Percentiles rank a stretch among this genome's conserved stretches.
These are phyloP conservation scores for Litsea cubeba DNA, from an alignment of 164 flowering plant genomes.

Conservation along the genomic window DNA sequence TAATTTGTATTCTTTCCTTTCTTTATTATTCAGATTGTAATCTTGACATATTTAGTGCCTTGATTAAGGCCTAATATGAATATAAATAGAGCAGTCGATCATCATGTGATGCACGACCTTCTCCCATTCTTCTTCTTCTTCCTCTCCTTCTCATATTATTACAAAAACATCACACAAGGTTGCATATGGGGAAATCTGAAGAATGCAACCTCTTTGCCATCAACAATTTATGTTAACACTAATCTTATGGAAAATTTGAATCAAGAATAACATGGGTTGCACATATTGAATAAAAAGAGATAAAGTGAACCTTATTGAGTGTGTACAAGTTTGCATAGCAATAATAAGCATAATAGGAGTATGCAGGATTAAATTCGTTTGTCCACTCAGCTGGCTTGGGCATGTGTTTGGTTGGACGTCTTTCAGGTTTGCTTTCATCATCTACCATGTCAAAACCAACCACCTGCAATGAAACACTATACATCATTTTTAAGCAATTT, in stretches of 20 bases:
- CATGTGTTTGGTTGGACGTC: conserved; percentile 99
- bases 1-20: no score
- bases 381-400: conserved; percentile 96
- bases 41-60: no score
- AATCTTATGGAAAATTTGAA: neutral
- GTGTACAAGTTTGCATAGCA: conserved; percentile 96
- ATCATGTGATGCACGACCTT: no score
- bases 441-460: conserved; percentile 97
- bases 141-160: no score
- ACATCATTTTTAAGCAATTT: neutral
- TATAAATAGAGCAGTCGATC: no score
- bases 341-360: conserved; percentile 86
- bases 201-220: neutral
- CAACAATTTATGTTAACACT: neutral
- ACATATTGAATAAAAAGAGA: no score
- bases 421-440: conserved; percentile 99
- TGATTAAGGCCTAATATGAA: no score
- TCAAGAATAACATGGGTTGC: neutral
- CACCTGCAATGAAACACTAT: conserved; percentile 43
- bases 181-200: neutral
- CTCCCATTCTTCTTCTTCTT: no score
- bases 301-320: conserved; percentile 64
- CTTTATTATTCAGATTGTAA: no score
- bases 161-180: neutral
- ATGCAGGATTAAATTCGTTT: conserved; percentile 92